A percentile compares a stretch with the other conserved stretches of the same genome.
Evolutionary conservation across 2,329 filamentous ascomycete species (phyloP).

Genomic region (Sarocladiaceae sp.): DNA sequence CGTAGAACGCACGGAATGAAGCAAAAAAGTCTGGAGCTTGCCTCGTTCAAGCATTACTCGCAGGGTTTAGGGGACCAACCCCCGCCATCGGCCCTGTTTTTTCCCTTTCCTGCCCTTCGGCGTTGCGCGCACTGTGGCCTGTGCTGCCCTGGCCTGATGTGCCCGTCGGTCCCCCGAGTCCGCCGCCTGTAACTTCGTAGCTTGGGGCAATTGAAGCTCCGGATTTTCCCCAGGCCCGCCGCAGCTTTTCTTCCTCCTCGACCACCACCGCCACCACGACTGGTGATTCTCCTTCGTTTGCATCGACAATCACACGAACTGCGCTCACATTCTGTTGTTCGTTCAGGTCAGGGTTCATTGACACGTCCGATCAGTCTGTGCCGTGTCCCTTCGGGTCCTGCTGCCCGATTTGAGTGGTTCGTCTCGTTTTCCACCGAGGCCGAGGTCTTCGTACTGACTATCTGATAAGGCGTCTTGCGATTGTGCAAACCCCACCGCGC

Average conservation of each 20-base stretch:
- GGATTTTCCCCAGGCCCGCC: slow-evolving; percentile 2
- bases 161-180: not conserved
- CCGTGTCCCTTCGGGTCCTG: too few relatives aligned
- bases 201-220: not conserved
- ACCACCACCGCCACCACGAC: not conserved
- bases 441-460: too few relatives aligned
- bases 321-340: too few relatives aligned
- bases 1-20: not conserved
- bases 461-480: too few relatives aligned
- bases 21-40: not conserved
- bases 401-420: too few relatives aligned
- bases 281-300: not conserved
- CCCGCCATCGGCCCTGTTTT: not conserved
- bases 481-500: too few relatives aligned
- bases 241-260: not conserved
- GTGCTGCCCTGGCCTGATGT: not conserved
- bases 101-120: too few relatives aligned
- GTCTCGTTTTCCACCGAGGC: too few relatives aligned
- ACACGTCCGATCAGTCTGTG: too few relatives aligned
- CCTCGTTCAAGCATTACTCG: not conserved
- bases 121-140: too few relatives aligned
- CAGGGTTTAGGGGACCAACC: not conserved
- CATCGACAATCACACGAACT: too few relatives aligned
- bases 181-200: not conserved
- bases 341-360: too few relatives aligned